Evolutionary conservation across 805 yeast genomes (phyloP), one percentile per base, ranked within the genome.

Genomic region (Saturnispora diversa): DNA sequence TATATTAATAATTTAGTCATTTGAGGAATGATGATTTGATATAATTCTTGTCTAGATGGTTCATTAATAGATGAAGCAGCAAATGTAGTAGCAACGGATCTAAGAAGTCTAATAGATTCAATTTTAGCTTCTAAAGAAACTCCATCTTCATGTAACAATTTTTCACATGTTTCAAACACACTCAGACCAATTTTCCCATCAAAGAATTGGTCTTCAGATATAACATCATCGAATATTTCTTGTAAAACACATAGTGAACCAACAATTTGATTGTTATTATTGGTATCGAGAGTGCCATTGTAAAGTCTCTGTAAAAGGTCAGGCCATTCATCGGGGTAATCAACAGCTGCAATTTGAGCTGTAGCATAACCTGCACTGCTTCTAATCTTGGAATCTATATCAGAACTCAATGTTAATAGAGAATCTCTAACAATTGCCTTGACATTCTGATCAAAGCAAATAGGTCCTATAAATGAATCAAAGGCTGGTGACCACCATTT

Each of bases 271-370:
- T 42, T 51, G 8, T 64, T 53, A 8, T 58, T 51, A 26, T 73
- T 65, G 21, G 59, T 56, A 9, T 8, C 9, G 6, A 45, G 46
- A 5, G 52, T 47, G n/a, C 44, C 13, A 2, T 53, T 53, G 50
- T 76, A 77, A 16, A 85, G 52, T 6, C 58, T 58, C 25, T 60
- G 53, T 42, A 84, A 55, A 35, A 88, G 63, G 17, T 68, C 70
- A 0, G 97, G 95, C 97, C 97, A 90, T 55, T 86, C 94, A 54
- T 92, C 97, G 0, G 98, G 98, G 53, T 75, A 90, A 54, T 90
- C 98, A 1, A 79, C 83, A 3, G 83, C 81, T 1, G 95, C 86
- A 12, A 90, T 84, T 52, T 84, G 94, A 5, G 83, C 83, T 13
- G 87, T 73, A 12, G 84, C 80, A 48, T 84, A 80, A 2, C 88